Percentiles rank a stretch among this genome's conserved stretches.
Conservation (phyloP, 768 basidiomycete genomes). For the Russula compacta region DNA sequence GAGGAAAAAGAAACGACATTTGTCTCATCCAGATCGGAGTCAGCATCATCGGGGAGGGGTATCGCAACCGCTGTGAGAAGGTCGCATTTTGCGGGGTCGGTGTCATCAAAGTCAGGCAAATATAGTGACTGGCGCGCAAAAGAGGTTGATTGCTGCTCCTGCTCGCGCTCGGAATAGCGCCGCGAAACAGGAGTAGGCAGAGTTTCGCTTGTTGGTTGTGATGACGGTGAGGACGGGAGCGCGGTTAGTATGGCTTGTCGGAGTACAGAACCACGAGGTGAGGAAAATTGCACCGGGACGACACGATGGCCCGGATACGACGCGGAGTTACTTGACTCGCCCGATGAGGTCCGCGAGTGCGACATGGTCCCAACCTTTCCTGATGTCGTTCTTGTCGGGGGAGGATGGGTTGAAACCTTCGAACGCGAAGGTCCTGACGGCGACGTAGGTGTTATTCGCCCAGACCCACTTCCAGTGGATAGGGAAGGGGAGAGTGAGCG, state of each 20-base stretch:
- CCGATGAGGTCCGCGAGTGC: constrained; percentile 19
- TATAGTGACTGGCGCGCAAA: constrained; percentile 20
- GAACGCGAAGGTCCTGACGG: constrained; percentile 18
- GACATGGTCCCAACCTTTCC: background rate
- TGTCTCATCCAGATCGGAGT: constrained; percentile 53
- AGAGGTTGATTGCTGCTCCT: background rate
- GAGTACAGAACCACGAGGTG: constrained; percentile 25
- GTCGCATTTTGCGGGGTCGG: constrained; percentile 30
- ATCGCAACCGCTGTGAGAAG: constrained; percentile 62
- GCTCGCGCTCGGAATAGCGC: constrained; percentile 11
- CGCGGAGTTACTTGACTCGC: constrained; percentile 14
- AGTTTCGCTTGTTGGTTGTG: constrained; percentile 6
- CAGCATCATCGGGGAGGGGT: constrained; percentile 66
- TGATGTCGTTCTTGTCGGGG: constrained; percentile 18
- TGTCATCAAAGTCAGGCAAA: constrained; percentile 37
- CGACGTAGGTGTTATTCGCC: constrained; percentile 21
- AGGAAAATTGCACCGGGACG: constrained; percentile 18
- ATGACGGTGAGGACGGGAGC: constrained; percentile 28
- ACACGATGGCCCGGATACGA: constrained; percentile 16
- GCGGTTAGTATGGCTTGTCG: constrained; percentile 28
- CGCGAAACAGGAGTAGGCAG: constrained; percentile 18
- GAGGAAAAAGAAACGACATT: constrained; percentile 68
- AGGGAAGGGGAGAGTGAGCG: constrained; percentile 32
- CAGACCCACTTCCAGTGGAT: constrained; percentile 23
- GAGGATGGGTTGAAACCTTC: constrained; percentile 18